Conservation (phyloP, 2,329 filamentous ascomycete species). For the Thermochaetoides dissita region DNA sequence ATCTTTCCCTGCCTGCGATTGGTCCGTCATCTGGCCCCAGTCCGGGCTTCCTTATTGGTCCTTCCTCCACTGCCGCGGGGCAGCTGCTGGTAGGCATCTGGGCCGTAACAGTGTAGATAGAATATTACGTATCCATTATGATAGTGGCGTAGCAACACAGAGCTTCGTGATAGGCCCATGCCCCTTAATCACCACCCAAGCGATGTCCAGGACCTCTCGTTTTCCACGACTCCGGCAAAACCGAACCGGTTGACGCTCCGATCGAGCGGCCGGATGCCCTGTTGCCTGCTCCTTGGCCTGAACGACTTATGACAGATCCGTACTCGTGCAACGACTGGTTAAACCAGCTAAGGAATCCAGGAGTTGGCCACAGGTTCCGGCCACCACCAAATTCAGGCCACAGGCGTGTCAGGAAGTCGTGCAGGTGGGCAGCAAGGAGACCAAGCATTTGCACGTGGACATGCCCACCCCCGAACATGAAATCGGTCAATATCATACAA, state of each 20-base stretch:
- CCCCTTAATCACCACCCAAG: slow-evolving; percentile 33
- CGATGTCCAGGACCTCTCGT: slow-evolving; percentile 48
- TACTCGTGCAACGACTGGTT: slow-evolving; percentile 34
- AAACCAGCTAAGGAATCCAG: slow-evolving; percentile 40
- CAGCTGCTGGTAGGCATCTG: too few relatives aligned
- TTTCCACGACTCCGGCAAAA: slow-evolving; percentile 50
- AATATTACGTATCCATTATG: too few relatives aligned
- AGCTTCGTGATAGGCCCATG: not conserved
- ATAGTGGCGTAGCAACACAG: too few relatives aligned
- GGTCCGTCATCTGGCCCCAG: too few relatives aligned
- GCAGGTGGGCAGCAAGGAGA: slow-evolving; percentile 76
- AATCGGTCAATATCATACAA: slow-evolving; percentile 60
- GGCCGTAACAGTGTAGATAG: too few relatives aligned
- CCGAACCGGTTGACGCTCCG: slow-evolving; percentile 29
- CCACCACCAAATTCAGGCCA: slow-evolving; percentile 86
- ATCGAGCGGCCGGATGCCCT: slow-evolving; percentile 23
- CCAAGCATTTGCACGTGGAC: slow-evolving; percentile 58
- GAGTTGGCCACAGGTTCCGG: slow-evolving; percentile 60
- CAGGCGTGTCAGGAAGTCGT: slow-evolving; percentile 76
- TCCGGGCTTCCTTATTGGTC: too few relatives aligned
- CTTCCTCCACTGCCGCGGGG: too few relatives aligned
- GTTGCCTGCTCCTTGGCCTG: too few relatives aligned
- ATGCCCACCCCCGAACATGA: slow-evolving; percentile 49
- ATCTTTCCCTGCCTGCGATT: too few relatives aligned
- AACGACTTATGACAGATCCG: slow-evolving; percentile 43